These are phyloP conservation scores for Strobilomyces dryophilus DNA, from an alignment of 768 basidiomycete species.

Conservation along the genomic window DNA sequence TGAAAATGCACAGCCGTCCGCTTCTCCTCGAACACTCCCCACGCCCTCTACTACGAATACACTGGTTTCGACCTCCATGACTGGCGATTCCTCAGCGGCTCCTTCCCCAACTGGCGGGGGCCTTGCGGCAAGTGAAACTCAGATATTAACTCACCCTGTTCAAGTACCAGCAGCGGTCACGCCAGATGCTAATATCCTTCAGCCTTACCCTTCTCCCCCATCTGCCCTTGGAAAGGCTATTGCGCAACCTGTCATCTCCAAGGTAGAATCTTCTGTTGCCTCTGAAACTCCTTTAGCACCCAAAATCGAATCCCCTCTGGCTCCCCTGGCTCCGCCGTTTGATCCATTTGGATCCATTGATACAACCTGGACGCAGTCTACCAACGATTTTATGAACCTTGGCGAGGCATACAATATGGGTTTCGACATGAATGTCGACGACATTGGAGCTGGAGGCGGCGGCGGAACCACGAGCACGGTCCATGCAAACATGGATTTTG, in stretches of 20 bases:
- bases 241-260: slow-evolving; percentile 2
- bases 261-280: slow-evolving; percentile 23
- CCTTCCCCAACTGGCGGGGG: slow-evolving; percentile 11
- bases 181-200: slow-evolving; percentile 20
- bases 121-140: slow-evolving; percentile 15
- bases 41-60: slow-evolving; percentile 21
- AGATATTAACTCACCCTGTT: slow-evolving; percentile 13
- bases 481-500: slow-evolving; percentile 44
- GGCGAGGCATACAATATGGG: slow-evolving; percentile 41
- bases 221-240: slow-evolving; percentile 35
- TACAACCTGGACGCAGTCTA: slow-evolving; percentile 37
- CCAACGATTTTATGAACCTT: slow-evolving; percentile 35
- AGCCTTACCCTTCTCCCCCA: slow-evolving; percentile 57
- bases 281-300: slow-evolving; percentile 5
- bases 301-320: slow-evolving; percentile 16
- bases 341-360: slow-evolving; percentile 43
- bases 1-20: slow-evolving; percentile 39
- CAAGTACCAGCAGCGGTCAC: slow-evolving; percentile 11
- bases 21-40: slow-evolving; percentile 22
- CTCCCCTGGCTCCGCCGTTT: slow-evolving; percentile 31
- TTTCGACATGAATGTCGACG: slow-evolving; percentile 43
- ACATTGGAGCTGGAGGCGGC: slow-evolving; percentile 30
- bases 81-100: slow-evolving; percentile 13
- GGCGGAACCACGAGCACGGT: slow-evolving; percentile 21
- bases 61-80: slow-evolving; percentile 8